phyloP scores from a whole-genome alignment of 1,284 basidiomycete genomes.

The Jaminaea rosea region DNA sequence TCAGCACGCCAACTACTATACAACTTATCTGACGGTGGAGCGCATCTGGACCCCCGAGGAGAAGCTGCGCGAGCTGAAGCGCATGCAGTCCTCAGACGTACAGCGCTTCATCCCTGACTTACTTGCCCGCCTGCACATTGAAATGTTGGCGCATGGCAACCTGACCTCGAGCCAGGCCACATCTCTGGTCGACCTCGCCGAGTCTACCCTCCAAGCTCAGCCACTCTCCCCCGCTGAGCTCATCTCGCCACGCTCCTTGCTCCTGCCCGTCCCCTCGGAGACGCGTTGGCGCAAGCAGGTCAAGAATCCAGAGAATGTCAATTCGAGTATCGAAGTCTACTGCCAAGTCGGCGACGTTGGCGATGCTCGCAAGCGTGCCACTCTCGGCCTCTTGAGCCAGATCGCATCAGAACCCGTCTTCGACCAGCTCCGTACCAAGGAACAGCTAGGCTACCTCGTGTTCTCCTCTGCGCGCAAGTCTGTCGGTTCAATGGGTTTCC shows the following conservation, averaged over 20 bases:
- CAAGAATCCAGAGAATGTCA: constrained; percentile 78
- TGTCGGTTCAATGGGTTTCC: constrained; percentile 62
- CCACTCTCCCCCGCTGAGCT: constrained; percentile 41
- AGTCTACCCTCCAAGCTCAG: constrained; percentile 59
- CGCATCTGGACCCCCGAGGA: constrained; percentile 72
- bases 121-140: constrained; percentile 62
- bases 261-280: constrained; percentile 58
- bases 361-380: constrained; percentile 28
- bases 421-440: constrained; percentile 83
- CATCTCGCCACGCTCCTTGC: constrained; percentile 24
- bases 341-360: constrained; percentile 38
- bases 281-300: constrained; percentile 61
- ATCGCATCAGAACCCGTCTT: constrained; percentile 70
- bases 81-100: constrained; percentile 64
- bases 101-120: constrained; percentile 60
- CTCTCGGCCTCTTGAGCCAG: constrained; percentile 38
- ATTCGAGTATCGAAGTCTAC: constrained; percentile 56
- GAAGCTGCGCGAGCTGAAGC: constrained; percentile 68
- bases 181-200: constrained; percentile 62
- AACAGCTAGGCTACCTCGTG: constrained; percentile 78
- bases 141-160: constrained; percentile 78
- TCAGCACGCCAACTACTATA: constrained; percentile 69
- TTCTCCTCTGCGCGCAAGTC: constrained; percentile 30
- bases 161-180: constrained; percentile 73
- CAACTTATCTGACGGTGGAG: constrained; percentile 62